Conservation (phyloP, 768 basidiomycete species). For the Mycena indigotica region DNA sequence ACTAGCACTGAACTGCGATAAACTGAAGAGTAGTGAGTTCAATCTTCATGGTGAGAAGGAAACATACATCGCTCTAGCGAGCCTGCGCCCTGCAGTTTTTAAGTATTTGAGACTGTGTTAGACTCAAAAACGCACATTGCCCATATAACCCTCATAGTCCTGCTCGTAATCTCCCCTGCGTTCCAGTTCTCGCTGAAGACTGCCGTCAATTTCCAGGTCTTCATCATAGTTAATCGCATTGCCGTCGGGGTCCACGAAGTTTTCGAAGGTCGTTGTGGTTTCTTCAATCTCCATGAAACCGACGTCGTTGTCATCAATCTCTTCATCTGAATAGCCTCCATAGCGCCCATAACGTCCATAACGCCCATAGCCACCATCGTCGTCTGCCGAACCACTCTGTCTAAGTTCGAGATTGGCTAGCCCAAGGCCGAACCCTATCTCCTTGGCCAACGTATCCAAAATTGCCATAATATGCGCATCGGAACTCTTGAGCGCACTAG, state of each 20-base stretch:
- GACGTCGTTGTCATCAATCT: conserved; percentile 19
- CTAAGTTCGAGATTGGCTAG: conserved; percentile 32
- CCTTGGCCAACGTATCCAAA: conserved; percentile 28
- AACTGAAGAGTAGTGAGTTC: conserved; percentile 21
- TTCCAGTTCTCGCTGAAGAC: conserved; percentile 18
- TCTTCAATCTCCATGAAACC: conserved; percentile 17
- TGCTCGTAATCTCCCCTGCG: conserved; percentile 21
- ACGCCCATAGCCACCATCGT: conserved; percentile 1
- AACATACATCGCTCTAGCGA: conserved; percentile 26
- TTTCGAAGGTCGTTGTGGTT: conserved; percentile 6
- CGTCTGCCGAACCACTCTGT: conserved; percentile 7
- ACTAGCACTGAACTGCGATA: conserved; percentile 29
- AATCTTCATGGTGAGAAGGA: too few species aligned
- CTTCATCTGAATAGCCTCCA: conserved; percentile 3
- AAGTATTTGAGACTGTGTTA: not conserved
- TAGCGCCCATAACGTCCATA: not conserved
- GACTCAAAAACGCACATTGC: conserved; percentile 26
- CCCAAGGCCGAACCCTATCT: conserved; percentile 31
- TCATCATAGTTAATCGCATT: conserved; percentile 11
- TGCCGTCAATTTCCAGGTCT: conserved; percentile 21
- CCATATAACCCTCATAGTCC: conserved; percentile 31
- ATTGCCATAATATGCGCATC: conserved; percentile 34
- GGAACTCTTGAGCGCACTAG: conserved; percentile 32
- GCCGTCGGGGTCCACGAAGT: conserved; percentile 27
- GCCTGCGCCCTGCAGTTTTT: conserved; percentile 21